Evolutionary conservation across 345 rosid species (phyloP), one percentile per base, ranked within the genome.

Genomic region (Rhizophora mangle): DNA sequence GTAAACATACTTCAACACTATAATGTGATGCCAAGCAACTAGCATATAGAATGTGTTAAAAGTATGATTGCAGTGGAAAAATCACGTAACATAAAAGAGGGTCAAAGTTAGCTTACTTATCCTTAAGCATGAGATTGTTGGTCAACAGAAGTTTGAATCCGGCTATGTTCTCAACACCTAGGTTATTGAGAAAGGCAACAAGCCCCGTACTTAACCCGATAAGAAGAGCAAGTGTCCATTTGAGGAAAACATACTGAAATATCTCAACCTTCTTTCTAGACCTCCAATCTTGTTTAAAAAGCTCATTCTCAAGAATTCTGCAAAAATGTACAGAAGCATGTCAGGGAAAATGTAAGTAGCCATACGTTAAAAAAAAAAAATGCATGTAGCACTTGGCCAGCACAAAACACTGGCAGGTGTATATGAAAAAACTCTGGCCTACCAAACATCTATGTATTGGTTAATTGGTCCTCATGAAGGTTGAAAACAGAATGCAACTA

Each of bases 251-350:
- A 67, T 93, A 93, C 68, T 89, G 97, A 71, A 66, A 89, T 73
- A 89, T 93, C 89, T 93, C 88, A 19, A 73, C 74, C 83, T 84
- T 89, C 75, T 55, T 85, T 71, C 96, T 85, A 24, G 98, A 74
- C 77, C 98, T 87, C 98, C 97, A 91, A 62, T 93, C 96, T 61
- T 93, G 98, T 78, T 88, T 89, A 77, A 93, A 88, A 51, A 91
- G 83, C 67, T 80, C 96, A 72, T 93, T 93, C 81, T 93, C 98
- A 11, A 85, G 55, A 57, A 93, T 85, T 89, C 97, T 93, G 85
- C 58, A 62, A 68, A 74, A 72, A 70, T 15, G 31, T 2, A 70
- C 0, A 31, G 31, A 37, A 8, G 30, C 0, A 34, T 4, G 32
- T 32, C 24, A 63, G 57, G 37, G 15, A 52, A 27, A 71, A 22